These are phyloP conservation scores for Hypoxylon fragiforme DNA, from an alignment of 495 filamentous ascomycete species.

Conservation along the genomic window DNA sequence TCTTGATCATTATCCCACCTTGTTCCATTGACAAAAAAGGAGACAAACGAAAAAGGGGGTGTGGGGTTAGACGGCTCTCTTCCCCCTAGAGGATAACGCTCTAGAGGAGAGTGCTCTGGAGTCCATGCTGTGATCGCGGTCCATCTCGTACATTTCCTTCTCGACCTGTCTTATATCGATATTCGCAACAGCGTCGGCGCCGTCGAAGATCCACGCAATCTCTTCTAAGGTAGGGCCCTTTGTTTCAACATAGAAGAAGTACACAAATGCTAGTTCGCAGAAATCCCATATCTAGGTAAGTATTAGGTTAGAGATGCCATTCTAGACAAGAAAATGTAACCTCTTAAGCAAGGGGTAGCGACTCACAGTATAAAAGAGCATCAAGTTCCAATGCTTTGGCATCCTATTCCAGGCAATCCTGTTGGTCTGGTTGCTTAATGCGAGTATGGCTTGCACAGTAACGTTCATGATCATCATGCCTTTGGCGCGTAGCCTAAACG, in stretches of 20 bases:
- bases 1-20: too few relatives aligned
- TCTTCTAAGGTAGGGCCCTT: constrained; percentile 67
- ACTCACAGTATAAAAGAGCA: constrained; percentile 62
- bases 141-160: constrained; percentile 48
- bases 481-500: constrained; percentile 70
- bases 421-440: constrained; percentile 64
- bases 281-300: constrained; percentile 56
- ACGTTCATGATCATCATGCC: constrained; percentile 69
- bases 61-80: constrained; percentile 2
- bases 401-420: constrained; percentile 61
- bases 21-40: not conserved
- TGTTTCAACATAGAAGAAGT: constrained; percentile 69
- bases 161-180: constrained; percentile 53
- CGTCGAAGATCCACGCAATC: constrained; percentile 63
- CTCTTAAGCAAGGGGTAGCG: not conserved
- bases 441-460: constrained; percentile 61
- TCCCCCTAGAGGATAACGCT: constrained; percentile 15
- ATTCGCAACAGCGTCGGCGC: constrained; percentile 55
- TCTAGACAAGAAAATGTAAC: not conserved
- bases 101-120: constrained; percentile 18
- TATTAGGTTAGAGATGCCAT: constrained; percentile 17
- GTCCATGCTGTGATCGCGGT: constrained; percentile 38
- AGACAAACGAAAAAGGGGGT: not conserved
- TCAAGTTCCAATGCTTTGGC: constrained; percentile 62
- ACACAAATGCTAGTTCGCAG: constrained; percentile 63